These are phyloP conservation scores for Strigomonas culicis DNA, from an alignment of 208 protist genomes.

Conservation along the genomic window DNA sequence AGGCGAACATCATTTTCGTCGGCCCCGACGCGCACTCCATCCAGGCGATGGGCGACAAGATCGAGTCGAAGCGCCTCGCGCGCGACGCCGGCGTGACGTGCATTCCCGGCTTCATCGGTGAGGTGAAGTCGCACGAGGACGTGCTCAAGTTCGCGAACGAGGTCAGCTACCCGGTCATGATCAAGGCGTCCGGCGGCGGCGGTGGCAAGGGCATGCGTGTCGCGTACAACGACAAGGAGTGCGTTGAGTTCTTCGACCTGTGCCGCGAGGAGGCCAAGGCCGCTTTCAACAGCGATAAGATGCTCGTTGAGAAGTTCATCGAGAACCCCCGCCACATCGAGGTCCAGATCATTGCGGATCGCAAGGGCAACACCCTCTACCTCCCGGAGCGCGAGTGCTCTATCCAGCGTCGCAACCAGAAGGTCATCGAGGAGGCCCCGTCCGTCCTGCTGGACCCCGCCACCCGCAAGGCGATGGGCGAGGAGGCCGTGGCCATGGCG, in stretches of 20 bases:
- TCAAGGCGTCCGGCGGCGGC: constrained; percentile 94
- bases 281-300: constrained; percentile 91
- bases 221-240: constrained; percentile 93
- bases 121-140: constrained; percentile 30
- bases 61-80: constrained; percentile 90
- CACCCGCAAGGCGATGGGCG: constrained; percentile 72
- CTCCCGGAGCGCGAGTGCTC: constrained; percentile 96
- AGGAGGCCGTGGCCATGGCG: constrained; percentile 69
- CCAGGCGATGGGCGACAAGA: constrained; percentile 93
- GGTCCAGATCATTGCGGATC: constrained; percentile 94
- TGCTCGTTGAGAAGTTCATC: constrained; percentile 94
- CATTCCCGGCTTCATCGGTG: constrained; percentile 62
- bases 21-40: constrained; percentile 93
- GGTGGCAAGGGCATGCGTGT: constrained; percentile 56
- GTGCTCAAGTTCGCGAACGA: constrained; percentile 46
- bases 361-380: constrained; percentile 88
- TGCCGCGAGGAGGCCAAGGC: constrained; percentile 85
- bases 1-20: constrained; percentile 90
- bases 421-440: constrained; percentile 92
- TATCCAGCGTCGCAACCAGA: constrained; percentile 96
- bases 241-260: constrained; percentile 92
- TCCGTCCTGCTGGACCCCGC: constrained; percentile 52
- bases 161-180: constrained; percentile 94
- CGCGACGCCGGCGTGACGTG: constrained; percentile 82
- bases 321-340: constrained; percentile 90